Evolutionary conservation across 2,329 filamentous ascomycete species (phyloP), one percentile per base, ranked within the genome.

Genomic region (Graphilbum ipis-grandicollis): DNA sequence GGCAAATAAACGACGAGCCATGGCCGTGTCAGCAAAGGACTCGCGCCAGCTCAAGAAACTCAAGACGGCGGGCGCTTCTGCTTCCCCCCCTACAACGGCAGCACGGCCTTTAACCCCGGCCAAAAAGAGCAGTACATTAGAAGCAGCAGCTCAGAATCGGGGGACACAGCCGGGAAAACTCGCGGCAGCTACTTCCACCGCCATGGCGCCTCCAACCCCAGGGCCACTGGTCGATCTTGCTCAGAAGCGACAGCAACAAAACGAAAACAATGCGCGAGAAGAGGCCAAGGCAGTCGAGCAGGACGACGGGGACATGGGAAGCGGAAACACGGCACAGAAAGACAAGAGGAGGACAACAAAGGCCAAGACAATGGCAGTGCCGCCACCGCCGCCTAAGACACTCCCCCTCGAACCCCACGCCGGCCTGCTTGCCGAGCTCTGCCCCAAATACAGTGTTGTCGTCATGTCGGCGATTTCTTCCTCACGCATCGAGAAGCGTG

Each of bases 381-480:
- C 19, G 17, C 25, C 35, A 7, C 41, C 33, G 31, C 42, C 41
- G 22, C 39, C 37, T 40, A 35, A 32, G 33, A 52, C 43, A 31
- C 44, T 55, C 19, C 50, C 51, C 31, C 45, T 48, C 19, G 44
- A 50, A 49, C 42, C 64, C 18, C 56, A 63, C 48, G 58, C 59
- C 39, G 47, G 56, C 9, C 47, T 66, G n/a, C 48, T 65, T 39
- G 46, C 50, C 19, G 56, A 62, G 36, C 57, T 74, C 15, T 50
- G 52, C 17, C 43, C 54, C 4, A 63, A 60, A 36, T 65, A 66
- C 52, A 57, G 68, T 33, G 51, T 75, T 36, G 62, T 65, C 25
- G 47, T 62, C 1, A 57, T 66, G 36, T 71, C 65, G 17, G 62
- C 77, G 32, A 63, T 75, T 29, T 70, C 71, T 3, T 74, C 71